Evolutionary conservation across 169 alveolate genomes (phyloP), one percentile per base, ranked within the genome.

Genomic region (Cyclospora cayetanensis): DNA sequence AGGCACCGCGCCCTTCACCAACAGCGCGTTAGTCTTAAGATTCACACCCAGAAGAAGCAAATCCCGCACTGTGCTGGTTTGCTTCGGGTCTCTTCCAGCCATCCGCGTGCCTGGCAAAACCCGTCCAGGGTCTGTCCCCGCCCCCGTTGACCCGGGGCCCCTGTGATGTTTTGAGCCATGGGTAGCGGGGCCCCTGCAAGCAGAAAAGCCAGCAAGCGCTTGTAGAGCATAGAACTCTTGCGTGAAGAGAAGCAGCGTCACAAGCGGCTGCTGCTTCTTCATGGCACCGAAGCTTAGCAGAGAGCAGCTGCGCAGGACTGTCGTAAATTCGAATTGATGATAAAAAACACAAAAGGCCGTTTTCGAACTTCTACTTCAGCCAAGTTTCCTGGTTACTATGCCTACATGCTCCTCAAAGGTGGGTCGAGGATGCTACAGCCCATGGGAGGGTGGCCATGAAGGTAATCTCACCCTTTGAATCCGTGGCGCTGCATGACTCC

Each of bases 121-220:
- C 77, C 98, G 95, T 25, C 99, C 99, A 31, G 99, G 99, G 66
- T 96, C 97, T 68, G 98, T 97, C 25, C 98, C 96, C 25, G 98
- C 96, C 20, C 99, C 99, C 42, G 97, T 95, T 4, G 99, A 96
- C 37, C 99, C 99, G 25, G 98, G 97, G 29, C 94, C 93, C 92
- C 99, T 96, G 79, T 98, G 99, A 72, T 97, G 97, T 55, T 93
- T 85, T 41, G 99, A 97, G 55, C 99, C 99, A 90, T 98, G 99
- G 39, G 98, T 88, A 87, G 97, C 95, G 1, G 98, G 98, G 25
- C 98, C 98, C 70, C 98, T 96, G 87, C 65, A 89, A 37, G 27
- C 15, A n/a, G n/a, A n/a, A n/a, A n/a, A n/a, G n/a, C n/a, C n/a
- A n/a, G n/a, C n/a, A n/a, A n/a, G n/a, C n/a, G n/a, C n/a, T n/a